Conservation (phyloP, 1,284 basidiomycete species). For the Marasmius oreades region DNA sequence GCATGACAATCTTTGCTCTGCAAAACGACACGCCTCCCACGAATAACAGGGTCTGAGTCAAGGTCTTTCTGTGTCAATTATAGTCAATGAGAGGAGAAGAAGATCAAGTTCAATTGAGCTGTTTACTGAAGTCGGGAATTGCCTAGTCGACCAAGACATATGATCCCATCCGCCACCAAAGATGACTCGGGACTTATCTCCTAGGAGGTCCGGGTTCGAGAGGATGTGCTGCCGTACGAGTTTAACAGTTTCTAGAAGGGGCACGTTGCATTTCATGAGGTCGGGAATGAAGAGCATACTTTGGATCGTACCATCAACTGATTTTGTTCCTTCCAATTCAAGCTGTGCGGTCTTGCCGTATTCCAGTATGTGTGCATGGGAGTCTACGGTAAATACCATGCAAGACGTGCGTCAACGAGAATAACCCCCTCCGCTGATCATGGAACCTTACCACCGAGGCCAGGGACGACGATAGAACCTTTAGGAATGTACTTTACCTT, state of each 20-base stretch:
- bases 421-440: not conserved
- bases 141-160: not conserved
- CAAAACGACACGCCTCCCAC: not conserved
- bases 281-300: too few relatives aligned
- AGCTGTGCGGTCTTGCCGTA: constrained; percentile 2
- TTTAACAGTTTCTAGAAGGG: not conserved
- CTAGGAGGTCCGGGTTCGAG: not conserved
- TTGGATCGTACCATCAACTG: not conserved
- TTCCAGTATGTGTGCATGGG: constrained; percentile 1
- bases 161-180: constrained; percentile 1
- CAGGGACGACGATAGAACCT: not conserved
- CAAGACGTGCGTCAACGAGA: not conserved
- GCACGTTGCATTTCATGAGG: too few relatives aligned
- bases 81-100: not conserved
- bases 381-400: not conserved
- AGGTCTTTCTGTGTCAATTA: not conserved
- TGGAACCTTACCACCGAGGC: not conserved
- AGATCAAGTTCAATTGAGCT: too few relatives aligned
- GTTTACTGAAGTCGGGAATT: not conserved
- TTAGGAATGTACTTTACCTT: not conserved
- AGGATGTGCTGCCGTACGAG: not conserved
- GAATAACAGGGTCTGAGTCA: not conserved
- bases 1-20: constrained; percentile 4
- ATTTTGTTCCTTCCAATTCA: not conserved
- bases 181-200: not conserved